Conservation (phyloP, 805 yeast species). For the Pichia nakasei region DNA sequence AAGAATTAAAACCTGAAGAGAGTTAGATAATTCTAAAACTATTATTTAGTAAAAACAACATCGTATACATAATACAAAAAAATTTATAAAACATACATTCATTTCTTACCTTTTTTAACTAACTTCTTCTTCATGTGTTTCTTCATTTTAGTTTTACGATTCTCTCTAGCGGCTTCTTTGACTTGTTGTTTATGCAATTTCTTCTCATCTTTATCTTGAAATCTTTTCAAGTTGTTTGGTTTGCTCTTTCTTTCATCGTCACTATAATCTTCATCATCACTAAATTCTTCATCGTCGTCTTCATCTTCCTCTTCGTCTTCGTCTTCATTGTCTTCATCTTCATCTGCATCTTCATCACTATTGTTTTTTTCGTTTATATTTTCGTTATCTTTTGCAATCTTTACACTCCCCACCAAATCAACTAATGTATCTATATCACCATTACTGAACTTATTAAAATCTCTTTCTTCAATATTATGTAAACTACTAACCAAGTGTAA, state of each 20-base stretch:
- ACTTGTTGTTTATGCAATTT: conserved; percentile 65
- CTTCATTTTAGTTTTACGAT: conserved; percentile 73
- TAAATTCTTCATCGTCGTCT: conserved; percentile 12
- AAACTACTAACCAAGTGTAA: conserved; percentile 69
- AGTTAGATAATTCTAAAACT: neutral
- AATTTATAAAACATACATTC: no score
- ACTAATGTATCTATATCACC: conserved; percentile 77
- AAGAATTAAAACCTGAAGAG: neutral
- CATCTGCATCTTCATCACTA: conserved; percentile 13
- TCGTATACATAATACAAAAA: no score
- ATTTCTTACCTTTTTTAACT: conserved; percentile 38
- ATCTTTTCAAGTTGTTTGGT: conserved; percentile 55
- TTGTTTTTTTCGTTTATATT: conserved; percentile 22
- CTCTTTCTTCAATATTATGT: conserved; percentile 83
- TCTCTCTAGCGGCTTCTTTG: conserved; percentile 72
- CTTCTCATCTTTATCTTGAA: conserved; percentile 71
- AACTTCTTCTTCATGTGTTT: conserved; percentile 75
- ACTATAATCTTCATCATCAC: conserved; percentile 25
- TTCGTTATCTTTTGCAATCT: conserved; percentile 8
- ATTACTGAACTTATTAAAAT: conserved; percentile 65
- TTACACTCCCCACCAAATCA: conserved; percentile 43
- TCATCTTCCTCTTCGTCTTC: conserved; percentile 12
- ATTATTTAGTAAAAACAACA: no score
- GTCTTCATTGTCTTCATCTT: conserved; percentile 26
- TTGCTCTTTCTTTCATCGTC: conserved; percentile 24